Evolutionary conservation across 2,329 filamentous ascomycete species (phyloP).

Genomic region (Colletotrichum sp.): DNA sequence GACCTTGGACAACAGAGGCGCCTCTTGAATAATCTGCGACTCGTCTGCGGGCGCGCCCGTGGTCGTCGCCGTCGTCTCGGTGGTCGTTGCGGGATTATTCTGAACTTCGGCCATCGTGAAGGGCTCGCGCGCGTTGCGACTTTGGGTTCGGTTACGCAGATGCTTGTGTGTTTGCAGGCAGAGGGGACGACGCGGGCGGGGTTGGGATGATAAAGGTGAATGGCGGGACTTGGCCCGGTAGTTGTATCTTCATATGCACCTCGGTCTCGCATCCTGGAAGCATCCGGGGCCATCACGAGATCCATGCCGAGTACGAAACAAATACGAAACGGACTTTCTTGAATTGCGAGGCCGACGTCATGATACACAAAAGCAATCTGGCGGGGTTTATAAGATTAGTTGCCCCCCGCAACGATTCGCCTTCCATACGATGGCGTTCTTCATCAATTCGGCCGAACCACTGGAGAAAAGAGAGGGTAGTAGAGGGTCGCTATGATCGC

Average conservation of each 20-base stretch:
- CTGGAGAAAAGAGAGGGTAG: not conserved
- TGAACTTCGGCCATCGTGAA: constrained; percentile 13
- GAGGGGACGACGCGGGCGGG: not conserved
- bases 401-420: not conserved
- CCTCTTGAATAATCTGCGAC: not conserved
- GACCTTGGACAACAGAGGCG: constrained; percentile 1
- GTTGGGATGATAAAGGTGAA: not conserved
- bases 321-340: constrained; percentile 1
- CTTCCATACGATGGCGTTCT: not conserved
- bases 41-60: not conserved
- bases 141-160: not conserved
- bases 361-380: not conserved
- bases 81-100: not conserved
- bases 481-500: not conserved
- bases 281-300: not conserved
- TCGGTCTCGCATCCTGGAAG: not conserved
- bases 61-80: not conserved
- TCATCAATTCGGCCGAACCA: not conserved
- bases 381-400: not conserved
- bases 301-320: constrained; percentile 16
- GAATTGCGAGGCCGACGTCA: not conserved
- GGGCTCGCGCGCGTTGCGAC: not conserved
- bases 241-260: constrained; percentile 12
- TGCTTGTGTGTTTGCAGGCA: constrained; percentile 6
- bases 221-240: constrained; percentile 9